Evolutionary conservation across 2,329 filamentous ascomycete genomes (phyloP).

Genomic region (Ophiostoma sp.): DNA sequence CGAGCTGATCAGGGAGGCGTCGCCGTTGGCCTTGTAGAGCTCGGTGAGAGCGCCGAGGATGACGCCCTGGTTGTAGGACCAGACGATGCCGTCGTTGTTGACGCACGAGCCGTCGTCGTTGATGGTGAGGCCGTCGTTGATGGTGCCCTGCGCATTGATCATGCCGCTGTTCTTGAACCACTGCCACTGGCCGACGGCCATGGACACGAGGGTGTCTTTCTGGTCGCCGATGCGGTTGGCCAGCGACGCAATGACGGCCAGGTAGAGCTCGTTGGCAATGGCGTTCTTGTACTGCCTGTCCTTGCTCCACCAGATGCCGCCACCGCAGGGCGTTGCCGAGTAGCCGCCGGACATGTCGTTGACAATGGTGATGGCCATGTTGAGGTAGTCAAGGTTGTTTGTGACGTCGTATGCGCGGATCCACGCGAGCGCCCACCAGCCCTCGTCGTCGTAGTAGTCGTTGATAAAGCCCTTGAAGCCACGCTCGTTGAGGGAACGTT

Average conservation of each 20-base stretch:
- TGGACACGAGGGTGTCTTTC: slow-evolving; percentile 38
- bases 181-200: slow-evolving; percentile 46
- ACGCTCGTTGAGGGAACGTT: slow-evolving; percentile 30
- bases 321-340: slow-evolving; percentile 41
- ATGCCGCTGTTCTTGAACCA: slow-evolving; percentile 49
- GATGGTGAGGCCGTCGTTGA: slow-evolving; percentile 49
- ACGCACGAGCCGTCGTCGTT: slow-evolving; percentile 41
- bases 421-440: slow-evolving; percentile 59
- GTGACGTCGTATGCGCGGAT: slow-evolving; percentile 51
- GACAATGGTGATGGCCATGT: slow-evolving; percentile 49
- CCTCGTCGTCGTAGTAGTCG: slow-evolving; percentile 56
- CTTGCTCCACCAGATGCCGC: slow-evolving; percentile 56
- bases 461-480: slow-evolving; percentile 48
- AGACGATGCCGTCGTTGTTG: slow-evolving; percentile 45
- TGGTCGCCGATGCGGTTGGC: slow-evolving; percentile 40
- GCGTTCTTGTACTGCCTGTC: slow-evolving; percentile 47
- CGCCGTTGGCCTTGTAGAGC: slow-evolving; percentile 37
- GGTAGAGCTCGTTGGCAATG: slow-evolving; percentile 53
- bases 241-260: slow-evolving; percentile 48
- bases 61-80: slow-evolving; percentile 55
- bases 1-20: slow-evolving; percentile 39
- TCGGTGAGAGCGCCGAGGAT: slow-evolving; percentile 50
- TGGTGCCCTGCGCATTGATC: slow-evolving; percentile 45
- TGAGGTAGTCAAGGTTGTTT: slow-evolving; percentile 43
- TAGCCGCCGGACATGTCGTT: slow-evolving; percentile 45